These are phyloP conservation scores for Chrysosporium queenslandicum DNA, from an alignment of 2,329 filamentous ascomycete genomes.

Conservation along the genomic window DNA sequence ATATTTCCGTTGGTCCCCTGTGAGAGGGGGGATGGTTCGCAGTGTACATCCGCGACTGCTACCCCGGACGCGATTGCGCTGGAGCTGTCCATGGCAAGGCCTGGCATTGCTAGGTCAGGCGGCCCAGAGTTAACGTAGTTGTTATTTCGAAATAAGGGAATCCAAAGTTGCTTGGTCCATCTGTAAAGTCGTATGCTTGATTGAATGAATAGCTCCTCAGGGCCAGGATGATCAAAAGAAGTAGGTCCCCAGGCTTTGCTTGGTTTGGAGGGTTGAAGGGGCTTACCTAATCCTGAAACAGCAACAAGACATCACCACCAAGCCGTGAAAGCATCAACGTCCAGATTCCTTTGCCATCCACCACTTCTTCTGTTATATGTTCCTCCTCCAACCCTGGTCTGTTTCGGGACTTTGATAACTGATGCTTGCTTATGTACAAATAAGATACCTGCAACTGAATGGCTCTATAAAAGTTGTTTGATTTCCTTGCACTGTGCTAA, in stretches of 20 bases:
- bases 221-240: too few species aligned
- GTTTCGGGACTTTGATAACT: too few species aligned
- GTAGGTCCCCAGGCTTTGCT: too few species aligned
- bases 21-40: background rate
- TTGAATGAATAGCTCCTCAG: too few species aligned
- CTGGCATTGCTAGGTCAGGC: conserved; percentile 31
- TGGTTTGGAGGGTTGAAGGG: too few species aligned
- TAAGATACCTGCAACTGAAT: background rate
- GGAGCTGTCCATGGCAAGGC: conserved; percentile 32
- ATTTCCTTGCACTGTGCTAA: background rate
- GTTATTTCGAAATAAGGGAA: background rate
- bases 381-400: too few species aligned
- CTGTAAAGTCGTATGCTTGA: too few species aligned
- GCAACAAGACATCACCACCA: too few species aligned
- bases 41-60: conserved; percentile 1
- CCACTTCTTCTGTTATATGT: too few species aligned
- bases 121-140: background rate
- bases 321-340: too few species aligned
- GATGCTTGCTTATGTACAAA: background rate
- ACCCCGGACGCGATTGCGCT: background rate
- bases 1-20: conserved; percentile 1
- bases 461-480: background rate
- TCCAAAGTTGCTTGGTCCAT: background rate
- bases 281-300: too few species aligned
- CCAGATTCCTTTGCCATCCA: too few species aligned